Conservation (phyloP, 1,284 basidiomycete genomes). For the Flammula alnicola region DNA sequence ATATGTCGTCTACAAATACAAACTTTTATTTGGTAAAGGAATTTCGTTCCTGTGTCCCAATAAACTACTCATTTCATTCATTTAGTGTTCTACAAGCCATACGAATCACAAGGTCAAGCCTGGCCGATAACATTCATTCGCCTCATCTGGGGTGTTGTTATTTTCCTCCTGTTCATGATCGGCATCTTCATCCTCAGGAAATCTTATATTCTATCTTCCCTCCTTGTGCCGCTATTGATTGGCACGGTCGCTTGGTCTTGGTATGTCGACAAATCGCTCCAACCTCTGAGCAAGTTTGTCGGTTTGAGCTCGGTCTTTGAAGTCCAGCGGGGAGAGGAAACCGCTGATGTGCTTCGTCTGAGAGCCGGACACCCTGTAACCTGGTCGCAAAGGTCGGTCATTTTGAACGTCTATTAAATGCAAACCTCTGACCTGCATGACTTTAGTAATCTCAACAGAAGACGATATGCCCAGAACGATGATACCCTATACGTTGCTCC, state of each 20-base stretch:
- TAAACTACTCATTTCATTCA: too few relatives aligned
- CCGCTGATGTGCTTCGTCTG: slow-evolving; percentile 74
- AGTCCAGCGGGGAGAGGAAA: slow-evolving; percentile 84
- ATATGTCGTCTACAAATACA: slow-evolving; percentile 98
- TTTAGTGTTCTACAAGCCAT: slow-evolving; percentile 90
- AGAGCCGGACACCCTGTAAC: slow-evolving; percentile 82
- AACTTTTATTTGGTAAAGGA: slow-evolving; percentile 92
- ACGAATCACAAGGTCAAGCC: slow-evolving; percentile 91
- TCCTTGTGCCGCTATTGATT: slow-evolving; percentile 79
- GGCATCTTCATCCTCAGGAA: slow-evolving; percentile 90
- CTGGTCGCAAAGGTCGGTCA: slow-evolving; percentile 86
- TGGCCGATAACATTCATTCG: slow-evolving; percentile 95
- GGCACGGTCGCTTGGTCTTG: slow-evolving; percentile 84
- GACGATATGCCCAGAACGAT: slow-evolving; percentile 90
- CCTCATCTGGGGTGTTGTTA: slow-evolving; percentile 86
- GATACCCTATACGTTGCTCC: slow-evolving; percentile 94
- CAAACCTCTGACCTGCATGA: too few relatives aligned
- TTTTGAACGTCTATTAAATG: too few relatives aligned
- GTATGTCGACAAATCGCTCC: slow-evolving; percentile 73
- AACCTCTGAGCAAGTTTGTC: slow-evolving; percentile 82
- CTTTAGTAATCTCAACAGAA: slow-evolving; percentile 82
- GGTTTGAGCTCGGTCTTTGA: slow-evolving; percentile 87
- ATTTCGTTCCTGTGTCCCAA: too few relatives aligned
- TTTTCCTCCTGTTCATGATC: slow-evolving; percentile 92
- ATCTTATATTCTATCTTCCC: slow-evolving; percentile 75